Evolutionary conservation across 108 stramenopile species (phyloP), one percentile per base, ranked within the genome.

Genomic region (Cyclotella baltica): DNA sequence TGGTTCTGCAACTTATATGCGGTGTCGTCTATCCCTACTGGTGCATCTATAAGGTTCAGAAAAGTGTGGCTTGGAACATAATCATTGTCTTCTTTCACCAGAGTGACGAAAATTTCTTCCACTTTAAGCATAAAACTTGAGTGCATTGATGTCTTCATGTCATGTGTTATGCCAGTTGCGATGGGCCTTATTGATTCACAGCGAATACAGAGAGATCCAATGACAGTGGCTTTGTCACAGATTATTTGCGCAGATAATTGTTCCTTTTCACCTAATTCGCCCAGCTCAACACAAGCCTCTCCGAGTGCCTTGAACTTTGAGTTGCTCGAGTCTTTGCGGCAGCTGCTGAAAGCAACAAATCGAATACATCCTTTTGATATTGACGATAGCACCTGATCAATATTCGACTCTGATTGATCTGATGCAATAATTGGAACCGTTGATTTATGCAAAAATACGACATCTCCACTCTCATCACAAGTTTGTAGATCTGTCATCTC

Each of bases 271-370:
- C 5, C 37, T n/a, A 62, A 2, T 33, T 71, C 70, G 20, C 51
- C 56, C 62, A 78, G 3, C 25, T 46, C 31, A 51, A 71, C 55
- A 16, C 36, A 31, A 27, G 59, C 57, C 29, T 71, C 62, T 53
- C 69, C 70, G 5, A 78, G 57, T 1, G 65, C 34, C n/a, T 19
- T 20, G 18, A 64, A 71, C 28, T 47, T 23, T 35, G 61, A 18
- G 10, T 53, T 20, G n/a, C 48, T 40, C 0, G 11, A 33, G 23
- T 43, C 46, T 34, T 69, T 63, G 20, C 67, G 4, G n/a, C n/a
- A n/a, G 47, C 59, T 36, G 28, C 67, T 50, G 62, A 71, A 70
- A 33, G 70, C 19, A 2, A 66, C 62, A 58, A 78, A 71, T 4
- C 57, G 53, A 38, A 78, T 20, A 1, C 10, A 28, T 19, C 31